phyloP scores from a whole-genome alignment of 805 yeast genomes.

The Kurtzmaniella fragi region DNA sequence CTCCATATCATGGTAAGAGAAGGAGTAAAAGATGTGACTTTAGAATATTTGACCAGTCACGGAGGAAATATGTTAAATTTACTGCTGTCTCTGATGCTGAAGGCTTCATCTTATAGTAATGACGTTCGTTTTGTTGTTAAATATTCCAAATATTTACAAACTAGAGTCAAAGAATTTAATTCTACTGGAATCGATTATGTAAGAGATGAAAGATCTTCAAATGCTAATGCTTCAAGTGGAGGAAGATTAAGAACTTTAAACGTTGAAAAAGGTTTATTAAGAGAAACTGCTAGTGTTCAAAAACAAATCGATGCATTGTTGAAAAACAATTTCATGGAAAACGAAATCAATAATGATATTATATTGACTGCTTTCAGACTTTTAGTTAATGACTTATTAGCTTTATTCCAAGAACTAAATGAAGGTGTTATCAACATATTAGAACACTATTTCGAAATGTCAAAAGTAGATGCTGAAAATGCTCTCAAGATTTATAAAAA shows the following conservation, averaged over 20 bases:
- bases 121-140: slow-evolving; percentile 56
- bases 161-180: slow-evolving; percentile 67
- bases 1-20: slow-evolving; percentile 89
- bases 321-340: slow-evolving; percentile 69
- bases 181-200: slow-evolving; percentile 70
- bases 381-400: slow-evolving; percentile 83
- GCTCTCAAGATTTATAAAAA: slow-evolving; percentile 79
- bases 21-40: slow-evolving; percentile 74
- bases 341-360: slow-evolving; percentile 80
- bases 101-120: slow-evolving; percentile 29
- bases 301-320: slow-evolving; percentile 72
- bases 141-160: slow-evolving; percentile 66
- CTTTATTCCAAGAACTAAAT: slow-evolving; percentile 83
- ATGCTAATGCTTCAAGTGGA: slow-evolving; percentile 38
- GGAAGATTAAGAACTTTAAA: slow-evolving; percentile 60
- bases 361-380: slow-evolving; percentile 79
- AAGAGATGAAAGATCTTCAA: slow-evolving; percentile 53
- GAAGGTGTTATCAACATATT: slow-evolving; percentile 93
- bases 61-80: slow-evolving; percentile 46
- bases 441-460: slow-evolving; percentile 93
- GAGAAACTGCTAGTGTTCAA: slow-evolving; percentile 83
- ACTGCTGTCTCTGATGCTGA: slow-evolving; percentile 32
- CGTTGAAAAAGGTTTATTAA: slow-evolving; percentile 73
- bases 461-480: slow-evolving; percentile 77
- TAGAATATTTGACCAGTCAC: slow-evolving; percentile 50